Conservation (phyloP, 2,329 filamentous ascomycete species). For the Cytospora schulzeri region DNA sequence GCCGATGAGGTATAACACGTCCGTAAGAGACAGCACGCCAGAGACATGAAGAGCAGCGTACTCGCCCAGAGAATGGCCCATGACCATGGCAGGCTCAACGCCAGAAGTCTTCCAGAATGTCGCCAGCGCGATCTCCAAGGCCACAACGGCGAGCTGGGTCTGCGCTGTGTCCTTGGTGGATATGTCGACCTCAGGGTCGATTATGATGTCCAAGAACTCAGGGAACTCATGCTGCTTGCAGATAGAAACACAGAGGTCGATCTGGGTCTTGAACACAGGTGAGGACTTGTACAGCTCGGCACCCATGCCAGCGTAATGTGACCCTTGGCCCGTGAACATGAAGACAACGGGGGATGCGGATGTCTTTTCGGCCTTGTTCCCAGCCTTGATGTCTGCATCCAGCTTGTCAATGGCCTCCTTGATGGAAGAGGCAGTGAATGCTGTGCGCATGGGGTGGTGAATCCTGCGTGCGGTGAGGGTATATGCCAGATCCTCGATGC, state of each 20-base stretch:
- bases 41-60: slow-evolving; percentile 69
- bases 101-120: slow-evolving; percentile 52
- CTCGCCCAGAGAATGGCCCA: slow-evolving; percentile 66
- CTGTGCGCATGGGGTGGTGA: slow-evolving; percentile 54
- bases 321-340: slow-evolving; percentile 53
- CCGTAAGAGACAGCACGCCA: slow-evolving; percentile 65
- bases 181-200: slow-evolving; percentile 41
- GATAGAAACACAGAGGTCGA: slow-evolving; percentile 56
- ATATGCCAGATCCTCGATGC: slow-evolving; percentile 59
- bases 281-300: slow-evolving; percentile 45
- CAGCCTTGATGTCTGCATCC: slow-evolving; percentile 37
- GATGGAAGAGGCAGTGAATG: slow-evolving; percentile 42
- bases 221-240: slow-evolving; percentile 49
- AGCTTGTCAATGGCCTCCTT: slow-evolving; percentile 40
- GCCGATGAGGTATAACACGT: slow-evolving; percentile 69
- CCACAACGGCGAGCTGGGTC: slow-evolving; percentile 49
- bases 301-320: slow-evolving; percentile 47
- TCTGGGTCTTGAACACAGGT: slow-evolving; percentile 46
- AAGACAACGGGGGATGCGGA: slow-evolving; percentile 45
- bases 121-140: slow-evolving; percentile 53
- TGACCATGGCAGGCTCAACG: slow-evolving; percentile 46
- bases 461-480: slow-evolving; percentile 64
- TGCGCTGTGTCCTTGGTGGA: slow-evolving; percentile 46
- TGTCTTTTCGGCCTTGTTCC: slow-evolving; percentile 40
- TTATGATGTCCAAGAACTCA: slow-evolving; percentile 49